Evolutionary conservation across 257 asterid genomes (phyloP), one percentile per base, ranked within the genome.

Genomic region (Thymus mandschuricus): DNA sequence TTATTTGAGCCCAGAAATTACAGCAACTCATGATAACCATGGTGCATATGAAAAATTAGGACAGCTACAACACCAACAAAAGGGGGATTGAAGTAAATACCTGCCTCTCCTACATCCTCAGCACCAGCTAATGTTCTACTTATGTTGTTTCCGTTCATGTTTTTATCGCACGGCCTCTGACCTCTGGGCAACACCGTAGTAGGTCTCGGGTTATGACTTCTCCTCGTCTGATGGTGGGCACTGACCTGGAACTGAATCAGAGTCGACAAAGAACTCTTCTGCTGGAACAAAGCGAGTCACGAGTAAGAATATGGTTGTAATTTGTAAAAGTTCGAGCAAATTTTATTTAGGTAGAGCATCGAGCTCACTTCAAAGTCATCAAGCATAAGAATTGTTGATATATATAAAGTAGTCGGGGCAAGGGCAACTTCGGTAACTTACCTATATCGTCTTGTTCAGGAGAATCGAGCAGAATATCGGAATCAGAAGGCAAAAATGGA

Each of bases 181-280:
- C 21, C 21, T 21, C 21, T 21, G 21, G 0, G 21, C 21, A 21
- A 21, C 21, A 21, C 21, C 21, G 21, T 21, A 21, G 21, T 21
- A 21, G 21, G 68, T 73, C 34, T 73, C 52, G 41, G 64, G 70
- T 87, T 87, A 85, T 9, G 95, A 73, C 77, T 81, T 87, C 78
- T 93, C 97, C 78, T 94, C 98, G 70, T 91, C 97, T 3, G 98
- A 84, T 55, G 83, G 95, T 38, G 78, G 82, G 76, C 96, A 76
- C 57, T 83, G 95, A 57, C 88, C 96, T 2, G 93, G 92, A 50
- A 83, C 75, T 2, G 96, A 82, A 78, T 91, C 97, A 6, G 96
- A 84, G 74, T 91, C 97, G 43, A 89, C 97, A 38, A 94, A 91
- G 87, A 94, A 94, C 84, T 94, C 99, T 86, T 89, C 98, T 55